These are phyloP conservation scores for Fusarium cicatricum DNA, from an alignment of 2,329 filamentous ascomycete genomes.

Conservation along the genomic window DNA sequence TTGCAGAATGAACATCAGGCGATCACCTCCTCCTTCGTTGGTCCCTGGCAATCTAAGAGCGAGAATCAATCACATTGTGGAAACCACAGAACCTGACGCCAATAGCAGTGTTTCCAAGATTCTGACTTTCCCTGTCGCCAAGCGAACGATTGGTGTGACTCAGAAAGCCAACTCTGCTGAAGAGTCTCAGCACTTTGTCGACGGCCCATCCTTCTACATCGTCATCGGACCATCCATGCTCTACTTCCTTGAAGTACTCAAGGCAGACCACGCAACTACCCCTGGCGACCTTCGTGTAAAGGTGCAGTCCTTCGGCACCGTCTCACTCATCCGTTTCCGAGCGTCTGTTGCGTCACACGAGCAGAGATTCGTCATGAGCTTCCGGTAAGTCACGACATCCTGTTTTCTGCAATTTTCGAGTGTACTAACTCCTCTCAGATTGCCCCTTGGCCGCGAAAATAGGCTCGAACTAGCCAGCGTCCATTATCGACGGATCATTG, in stretches of 20 bases:
- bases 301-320: conserved; percentile 60
- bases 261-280: conserved; percentile 51
- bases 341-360: conserved; percentile 61
- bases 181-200: conserved; percentile 56
- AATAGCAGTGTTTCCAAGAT: conserved; percentile 42
- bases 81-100: conserved; percentile 51
- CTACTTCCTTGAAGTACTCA: conserved; percentile 60
- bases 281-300: conserved; percentile 59
- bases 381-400: conserved; percentile 54
- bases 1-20: conserved; percentile 50
- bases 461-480: conserved; percentile 62
- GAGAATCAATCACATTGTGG: conserved; percentile 57
- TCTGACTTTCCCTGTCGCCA: conserved; percentile 62
- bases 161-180: conserved; percentile 53
- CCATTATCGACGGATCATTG: conserved; percentile 62
- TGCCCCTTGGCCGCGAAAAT: conserved; percentile 54
- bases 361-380: conserved; percentile 64
- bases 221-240: conserved; percentile 63
- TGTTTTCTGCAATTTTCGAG: background rate
- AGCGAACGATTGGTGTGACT: conserved; percentile 53
- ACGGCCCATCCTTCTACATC: conserved; percentile 63
- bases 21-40: conserved; percentile 46
- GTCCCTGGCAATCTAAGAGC: conserved; percentile 58
- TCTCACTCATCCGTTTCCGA: conserved; percentile 60
- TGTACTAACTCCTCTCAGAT: conserved; percentile 40